Evolutionary conservation across 768 basidiomycete genomes (phyloP), one percentile per base, ranked within the genome.

Genomic region (Baorangia bicolor): DNA sequence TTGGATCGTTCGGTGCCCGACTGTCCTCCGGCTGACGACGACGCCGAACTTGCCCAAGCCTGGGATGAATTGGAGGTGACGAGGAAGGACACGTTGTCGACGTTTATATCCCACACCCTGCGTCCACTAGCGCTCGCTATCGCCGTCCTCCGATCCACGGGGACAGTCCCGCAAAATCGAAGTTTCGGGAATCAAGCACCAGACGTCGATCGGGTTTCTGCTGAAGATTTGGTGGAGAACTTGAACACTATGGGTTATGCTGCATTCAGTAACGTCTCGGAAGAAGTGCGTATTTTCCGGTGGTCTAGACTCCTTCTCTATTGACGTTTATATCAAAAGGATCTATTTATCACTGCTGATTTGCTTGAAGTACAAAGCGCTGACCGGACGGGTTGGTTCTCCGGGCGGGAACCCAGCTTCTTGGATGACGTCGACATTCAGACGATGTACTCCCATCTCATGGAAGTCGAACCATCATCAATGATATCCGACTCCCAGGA

Each of bases 321-420:
- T 48, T 65, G 55, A 57, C 49, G 28, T 9, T 49, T 49, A 31
- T 8, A 44, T 48, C 33, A 33, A 41, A 41, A 92, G 89, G 91
- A 93, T 71, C 75, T 94, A 35, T 87, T 90, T 62, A 76, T 86
- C 40, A 85, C 88, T 8, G 82, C 85, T 5, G 92, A 94, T 67
- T 71, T 92, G 18, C 77, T 94, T 11, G 92, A 94, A 69, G 82
- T 90, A 0, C 92, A 94, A 69, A 85, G 82, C 2, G 81, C 83
- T 16, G 92, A 94, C 67, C 82, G 85, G 31, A 86, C 82, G 2
- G 92, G 88, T 3, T 94, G 92, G 91, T 89, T 92, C 70, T 59
- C 69, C 14, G 51, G 73, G 31, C 77, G 83, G 50, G 90, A 92
- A n/a, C 67, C 75, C 0, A 71, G 70, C 16, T 71, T 77, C 0